A percentile compares a stretch with the other conserved stretches of the same genome.
phyloP scores from a whole-genome alignment of 2,329 filamentous ascomycete genomes.

The Dissoconium aciculare region DNA sequence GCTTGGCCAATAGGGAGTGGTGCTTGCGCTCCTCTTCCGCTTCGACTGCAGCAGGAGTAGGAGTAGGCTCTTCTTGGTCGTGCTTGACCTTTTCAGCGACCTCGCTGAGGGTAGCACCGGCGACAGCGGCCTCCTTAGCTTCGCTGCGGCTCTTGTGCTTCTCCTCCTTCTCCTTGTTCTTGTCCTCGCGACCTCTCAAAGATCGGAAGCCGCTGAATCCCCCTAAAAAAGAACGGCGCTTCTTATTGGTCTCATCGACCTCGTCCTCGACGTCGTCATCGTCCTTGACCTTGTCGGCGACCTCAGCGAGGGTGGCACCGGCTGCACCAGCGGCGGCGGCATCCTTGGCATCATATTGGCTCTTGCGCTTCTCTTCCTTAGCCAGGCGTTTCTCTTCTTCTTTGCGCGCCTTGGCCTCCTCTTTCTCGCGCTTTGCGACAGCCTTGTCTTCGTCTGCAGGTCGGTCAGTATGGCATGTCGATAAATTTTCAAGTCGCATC shows the following conservation, averaged over 20 bases:
- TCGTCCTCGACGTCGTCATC: conserved; percentile 6
- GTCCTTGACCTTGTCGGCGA: conserved; percentile 4
- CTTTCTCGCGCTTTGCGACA: conserved; percentile 32
- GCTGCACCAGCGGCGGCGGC: conserved; percentile 7
- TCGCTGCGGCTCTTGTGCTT: conserved; percentile 1
- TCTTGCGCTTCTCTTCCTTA: conserved; percentile 41
- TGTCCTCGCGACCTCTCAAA: conserved; percentile 3
- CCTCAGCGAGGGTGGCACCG: conserved; percentile 4
- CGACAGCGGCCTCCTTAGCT: conserved; percentile 4
- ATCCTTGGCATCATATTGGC: conserved; percentile 12
- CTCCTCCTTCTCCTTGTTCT: conserved; percentile 7
- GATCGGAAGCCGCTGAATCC: background rate
- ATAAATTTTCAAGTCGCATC: background rate
- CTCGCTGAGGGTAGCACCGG: conserved; percentile 7
- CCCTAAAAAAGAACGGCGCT: background rate
- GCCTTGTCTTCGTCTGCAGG: conserved; percentile 40
- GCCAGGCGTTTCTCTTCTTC: conserved; percentile 37
- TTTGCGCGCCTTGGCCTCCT: conserved; percentile 36
- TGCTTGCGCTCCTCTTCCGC: conserved; percentile 2
- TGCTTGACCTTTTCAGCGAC: conserved; percentile 6
- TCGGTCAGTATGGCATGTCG: conserved; percentile 8
- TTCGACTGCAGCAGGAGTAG: conserved; percentile 4
- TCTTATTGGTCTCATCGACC: background rate
- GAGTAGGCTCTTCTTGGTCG: conserved; percentile 5
- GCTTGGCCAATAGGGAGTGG: conserved; percentile 1